Percentiles rank a stretch among this genome's conserved stretches.
phyloP scores from a whole-genome alignment of 345 rosid genomes.

The Balakata baccata region DNA sequence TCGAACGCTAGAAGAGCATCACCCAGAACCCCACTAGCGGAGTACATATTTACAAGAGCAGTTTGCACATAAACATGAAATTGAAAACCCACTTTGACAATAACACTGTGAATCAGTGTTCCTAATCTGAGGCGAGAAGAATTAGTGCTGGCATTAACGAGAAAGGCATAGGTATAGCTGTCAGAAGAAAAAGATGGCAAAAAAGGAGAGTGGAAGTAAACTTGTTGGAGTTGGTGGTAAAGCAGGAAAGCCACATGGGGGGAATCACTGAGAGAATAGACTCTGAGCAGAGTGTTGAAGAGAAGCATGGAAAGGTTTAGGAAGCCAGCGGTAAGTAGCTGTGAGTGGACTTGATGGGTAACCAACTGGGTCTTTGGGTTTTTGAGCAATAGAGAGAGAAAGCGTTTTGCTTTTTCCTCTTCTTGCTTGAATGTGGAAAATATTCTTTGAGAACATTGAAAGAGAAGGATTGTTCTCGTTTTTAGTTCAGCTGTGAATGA shows the following conservation, averaged over 20 bases:
- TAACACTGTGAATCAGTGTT: conserved; percentile 52
- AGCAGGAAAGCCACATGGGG: conserved; percentile 47
- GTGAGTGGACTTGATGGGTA: conserved; percentile 50
- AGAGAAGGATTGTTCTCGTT: background rate
- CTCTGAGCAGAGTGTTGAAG: conserved; percentile 55
- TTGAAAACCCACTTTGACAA: conserved; percentile 55
- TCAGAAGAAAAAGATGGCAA: conserved; percentile 42
- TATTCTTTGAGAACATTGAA: background rate
- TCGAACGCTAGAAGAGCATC: conserved; percentile 53
- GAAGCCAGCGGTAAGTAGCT: conserved; percentile 35
- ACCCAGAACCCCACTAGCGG: conserved; percentile 21
- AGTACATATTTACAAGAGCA: conserved; percentile 50
- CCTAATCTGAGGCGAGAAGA: conserved; percentile 26
- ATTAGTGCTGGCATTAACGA: conserved; percentile 44
- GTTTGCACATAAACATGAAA: conserved; percentile 69
- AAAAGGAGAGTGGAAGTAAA: conserved; percentile 23
- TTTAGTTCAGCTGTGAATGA: background rate
- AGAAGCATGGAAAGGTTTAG: conserved; percentile 29
- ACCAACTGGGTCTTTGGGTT: conserved; percentile 26
- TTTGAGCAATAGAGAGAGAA: conserved; percentile 31
- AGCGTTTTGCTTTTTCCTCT: conserved; percentile 13
- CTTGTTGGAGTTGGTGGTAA: conserved; percentile 45
- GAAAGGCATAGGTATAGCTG: conserved; percentile 58
- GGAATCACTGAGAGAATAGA: conserved; percentile 41
- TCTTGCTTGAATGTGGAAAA: background rate